Conservation (phyloP, 352 stramenopile genomes). For the Globisporangium irregulare region DNA sequence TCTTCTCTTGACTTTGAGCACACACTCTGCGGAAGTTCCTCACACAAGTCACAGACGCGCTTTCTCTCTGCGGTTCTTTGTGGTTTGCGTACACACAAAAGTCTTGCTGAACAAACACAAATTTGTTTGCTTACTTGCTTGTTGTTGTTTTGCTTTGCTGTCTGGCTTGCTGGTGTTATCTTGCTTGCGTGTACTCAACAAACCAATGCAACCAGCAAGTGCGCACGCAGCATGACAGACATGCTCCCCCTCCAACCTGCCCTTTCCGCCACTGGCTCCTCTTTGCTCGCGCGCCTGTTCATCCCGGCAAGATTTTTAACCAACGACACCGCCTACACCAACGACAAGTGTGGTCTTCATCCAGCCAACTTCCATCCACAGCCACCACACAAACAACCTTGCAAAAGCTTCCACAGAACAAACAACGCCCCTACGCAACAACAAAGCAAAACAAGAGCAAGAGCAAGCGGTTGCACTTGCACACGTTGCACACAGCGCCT, state of each 20-base stretch:
- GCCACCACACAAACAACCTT: background rate
- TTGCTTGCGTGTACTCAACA: background rate
- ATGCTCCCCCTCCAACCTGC: background rate
- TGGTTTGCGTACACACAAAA: background rate
- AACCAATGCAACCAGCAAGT: background rate
- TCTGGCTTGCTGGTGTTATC: background rate
- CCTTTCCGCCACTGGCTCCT: slow-evolving; percentile 1
- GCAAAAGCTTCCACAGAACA: background rate
- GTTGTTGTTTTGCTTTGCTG: background rate
- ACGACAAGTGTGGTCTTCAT: background rate
- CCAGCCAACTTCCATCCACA: background rate
- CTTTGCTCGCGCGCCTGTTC: background rate
- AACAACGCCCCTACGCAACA: background rate
- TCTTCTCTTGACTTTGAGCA: background rate
- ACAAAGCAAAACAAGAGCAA: background rate
- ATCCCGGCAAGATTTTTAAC: background rate
- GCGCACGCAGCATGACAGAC: background rate
- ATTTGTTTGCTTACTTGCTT: background rate
- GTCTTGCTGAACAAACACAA: background rate
- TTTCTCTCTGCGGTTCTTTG: background rate
- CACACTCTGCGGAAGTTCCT: background rate
- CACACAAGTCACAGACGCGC: background rate
- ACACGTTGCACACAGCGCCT: background rate
- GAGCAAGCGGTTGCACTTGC: background rate
- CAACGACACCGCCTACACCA: background rate